Evolutionary conservation across 2,329 filamentous ascomycete species (phyloP).

Genomic region (Chrysosporium keratinophilum): DNA sequence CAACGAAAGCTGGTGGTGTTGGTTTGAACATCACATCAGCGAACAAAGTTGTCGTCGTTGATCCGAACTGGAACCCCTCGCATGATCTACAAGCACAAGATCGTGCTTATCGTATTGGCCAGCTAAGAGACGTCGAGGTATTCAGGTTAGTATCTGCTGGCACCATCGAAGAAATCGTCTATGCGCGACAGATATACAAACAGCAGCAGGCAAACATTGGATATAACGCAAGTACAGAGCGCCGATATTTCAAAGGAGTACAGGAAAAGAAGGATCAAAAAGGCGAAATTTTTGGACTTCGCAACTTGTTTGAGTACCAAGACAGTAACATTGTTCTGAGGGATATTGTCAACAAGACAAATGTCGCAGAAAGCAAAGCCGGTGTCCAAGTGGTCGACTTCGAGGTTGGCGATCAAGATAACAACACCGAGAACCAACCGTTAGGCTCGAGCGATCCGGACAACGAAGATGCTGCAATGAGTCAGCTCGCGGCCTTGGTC

Average conservation of each 20-base stretch:
- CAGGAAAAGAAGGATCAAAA: conserved; percentile 73
- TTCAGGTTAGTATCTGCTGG: conserved; percentile 84
- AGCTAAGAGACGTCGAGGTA: conserved; percentile 85
- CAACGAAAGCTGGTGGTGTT: conserved; percentile 82
- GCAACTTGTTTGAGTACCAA: conserved; percentile 76
- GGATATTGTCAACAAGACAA: conserved; percentile 98
- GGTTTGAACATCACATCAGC: conserved; percentile 94
- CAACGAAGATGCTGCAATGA: conserved; percentile 57
- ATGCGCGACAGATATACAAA: conserved; percentile 95
- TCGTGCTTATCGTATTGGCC: conserved; percentile 88
- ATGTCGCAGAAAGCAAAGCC: conserved; percentile 82
- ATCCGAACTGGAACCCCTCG: conserved; percentile 94
- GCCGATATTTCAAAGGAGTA: conserved; percentile 90
- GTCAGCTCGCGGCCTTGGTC: conserved; percentile 58
- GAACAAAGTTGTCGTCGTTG: conserved; percentile 95
- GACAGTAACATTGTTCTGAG: conserved; percentile 68
- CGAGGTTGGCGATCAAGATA: conserved; percentile 52
- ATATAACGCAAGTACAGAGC: conserved; percentile 83
- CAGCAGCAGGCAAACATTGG: conserved; percentile 98
- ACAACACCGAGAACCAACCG: conserved; percentile 42
- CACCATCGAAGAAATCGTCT: conserved; percentile 94
- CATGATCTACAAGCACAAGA: conserved; percentile 95
- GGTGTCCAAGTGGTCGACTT: conserved; percentile 72
- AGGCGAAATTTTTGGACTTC: conserved; percentile 85
- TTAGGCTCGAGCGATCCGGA: conserved; percentile 28